Evolutionary conservation across 2,329 filamentous ascomycete species (phyloP).

Genomic region (Sphaerulina musiva): DNA sequence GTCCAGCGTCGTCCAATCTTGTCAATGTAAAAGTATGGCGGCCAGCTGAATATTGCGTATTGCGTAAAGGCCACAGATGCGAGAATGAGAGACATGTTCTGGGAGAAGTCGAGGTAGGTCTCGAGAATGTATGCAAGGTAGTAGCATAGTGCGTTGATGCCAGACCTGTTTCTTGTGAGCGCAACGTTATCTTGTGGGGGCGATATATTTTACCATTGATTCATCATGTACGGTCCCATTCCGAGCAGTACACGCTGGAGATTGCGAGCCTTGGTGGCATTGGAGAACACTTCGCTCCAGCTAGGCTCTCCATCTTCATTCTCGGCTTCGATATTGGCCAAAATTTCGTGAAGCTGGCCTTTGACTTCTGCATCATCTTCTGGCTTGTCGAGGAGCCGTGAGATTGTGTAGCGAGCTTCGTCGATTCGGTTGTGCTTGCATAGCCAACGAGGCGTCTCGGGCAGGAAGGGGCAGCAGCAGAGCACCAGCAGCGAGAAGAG

Average conservation of each 20-base stretch:
- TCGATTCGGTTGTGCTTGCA: slow-evolving; percentile 26
- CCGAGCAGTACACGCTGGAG: slow-evolving; percentile 34
- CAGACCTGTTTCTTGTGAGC: neutral
- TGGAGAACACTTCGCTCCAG: slow-evolving; percentile 35
- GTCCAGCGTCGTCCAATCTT: slow-evolving; percentile 29
- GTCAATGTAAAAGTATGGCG: slow-evolving; percentile 33
- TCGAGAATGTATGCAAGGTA: slow-evolving; percentile 31
- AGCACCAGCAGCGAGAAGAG: slow-evolving; percentile 29
- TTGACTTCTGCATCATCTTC: slow-evolving; percentile 30
- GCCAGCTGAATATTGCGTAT: slow-evolving; percentile 31
- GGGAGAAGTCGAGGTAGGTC: slow-evolving; percentile 26
- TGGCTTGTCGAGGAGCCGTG: slow-evolving; percentile 31
- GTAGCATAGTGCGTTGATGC: slow-evolving; percentile 27
- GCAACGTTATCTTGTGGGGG: neutral
- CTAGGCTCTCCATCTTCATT: slow-evolving; percentile 30
- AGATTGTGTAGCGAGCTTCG: slow-evolving; percentile 28
- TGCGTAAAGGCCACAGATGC: slow-evolving; percentile 31
- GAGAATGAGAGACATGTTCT: slow-evolving; percentile 29
- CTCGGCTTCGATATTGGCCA: slow-evolving; percentile 32
- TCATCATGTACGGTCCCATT: slow-evolving; percentile 36
- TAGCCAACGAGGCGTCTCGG: slow-evolving; percentile 29
- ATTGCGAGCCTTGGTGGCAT: slow-evolving; percentile 33
- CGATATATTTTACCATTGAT: slow-evolving; percentile 19
- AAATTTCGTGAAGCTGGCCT: slow-evolving; percentile 35
- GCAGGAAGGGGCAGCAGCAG: slow-evolving; percentile 26